Conservation (phyloP, 805 yeast genomes). For the Saccharomycopsis sp. region DNA sequence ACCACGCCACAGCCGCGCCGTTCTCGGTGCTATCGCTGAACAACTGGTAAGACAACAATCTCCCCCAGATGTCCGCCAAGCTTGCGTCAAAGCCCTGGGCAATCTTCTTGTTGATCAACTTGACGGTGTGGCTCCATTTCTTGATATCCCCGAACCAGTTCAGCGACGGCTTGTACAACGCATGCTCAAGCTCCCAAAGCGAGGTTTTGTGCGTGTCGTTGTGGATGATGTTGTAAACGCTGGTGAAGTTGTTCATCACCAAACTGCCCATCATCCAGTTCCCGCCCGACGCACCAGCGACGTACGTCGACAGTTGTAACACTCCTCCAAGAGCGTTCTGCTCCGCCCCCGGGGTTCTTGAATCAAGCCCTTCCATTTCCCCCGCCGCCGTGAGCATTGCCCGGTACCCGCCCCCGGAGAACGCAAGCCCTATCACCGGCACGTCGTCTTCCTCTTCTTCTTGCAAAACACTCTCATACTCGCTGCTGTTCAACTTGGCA, state of each 20-base stretch:
- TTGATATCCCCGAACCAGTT: constrained; percentile 25
- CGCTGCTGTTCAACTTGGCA: constrained; percentile 22
- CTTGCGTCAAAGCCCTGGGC: constrained; percentile 48
- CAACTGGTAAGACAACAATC: constrained; percentile 53
- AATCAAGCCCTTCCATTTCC: constrained; percentile 66
- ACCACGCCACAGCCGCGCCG: constrained; percentile 39
- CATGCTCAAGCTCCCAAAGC: constrained; percentile 60
- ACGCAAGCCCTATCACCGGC: constrained; percentile 46
- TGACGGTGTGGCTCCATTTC: constrained; percentile 32
- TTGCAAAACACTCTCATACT: not conserved
- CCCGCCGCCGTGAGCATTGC: constrained; percentile 88
- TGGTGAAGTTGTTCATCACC: constrained; percentile 61
- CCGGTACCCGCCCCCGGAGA: constrained; percentile 84
- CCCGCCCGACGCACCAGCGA: constrained; percentile 81
- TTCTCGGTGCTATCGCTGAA: constrained; percentile 41
- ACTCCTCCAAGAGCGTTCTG: constrained; percentile 62
- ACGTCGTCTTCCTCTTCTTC: constrained; percentile 16
- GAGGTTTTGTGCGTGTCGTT: constrained; percentile 26
- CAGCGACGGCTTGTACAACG: constrained; percentile 48
- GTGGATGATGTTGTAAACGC: constrained; percentile 49
- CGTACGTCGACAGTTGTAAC: constrained; percentile 58
- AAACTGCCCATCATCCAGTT: constrained; percentile 70
- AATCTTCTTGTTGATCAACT: constrained; percentile 36
- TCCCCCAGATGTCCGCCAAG: constrained; percentile 58
- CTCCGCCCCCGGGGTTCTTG: constrained; percentile 49